These are phyloP conservation scores for Leishmania braziliensis DNA, from an alignment of 208 protist genomes.

Conservation along the genomic window DNA sequence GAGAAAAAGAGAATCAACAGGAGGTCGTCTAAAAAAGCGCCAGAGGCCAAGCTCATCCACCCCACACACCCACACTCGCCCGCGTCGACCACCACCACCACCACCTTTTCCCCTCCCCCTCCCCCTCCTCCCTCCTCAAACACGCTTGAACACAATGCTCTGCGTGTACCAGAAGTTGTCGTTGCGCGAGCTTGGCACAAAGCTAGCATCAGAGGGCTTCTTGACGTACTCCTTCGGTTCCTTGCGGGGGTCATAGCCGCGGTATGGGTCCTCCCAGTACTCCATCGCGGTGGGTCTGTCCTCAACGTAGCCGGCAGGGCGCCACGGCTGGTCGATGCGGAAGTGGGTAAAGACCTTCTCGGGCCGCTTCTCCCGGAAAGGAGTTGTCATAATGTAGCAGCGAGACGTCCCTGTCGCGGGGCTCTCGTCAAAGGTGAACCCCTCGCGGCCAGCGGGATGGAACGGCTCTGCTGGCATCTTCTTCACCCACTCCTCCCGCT, in stretches of 20 bases:
- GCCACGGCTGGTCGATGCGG: slow-evolving; percentile 65
- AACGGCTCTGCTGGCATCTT: slow-evolving; percentile 80
- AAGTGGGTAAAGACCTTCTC: slow-evolving; percentile 54
- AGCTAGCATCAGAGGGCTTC: slow-evolving; percentile 66
- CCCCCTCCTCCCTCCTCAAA: slow-evolving; percentile 32
- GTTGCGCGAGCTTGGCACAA: slow-evolving; percentile 56
- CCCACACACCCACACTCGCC: neutral
- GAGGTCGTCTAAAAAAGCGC: neutral
- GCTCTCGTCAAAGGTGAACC: slow-evolving; percentile 89
- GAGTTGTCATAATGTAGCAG: slow-evolving; percentile 84
- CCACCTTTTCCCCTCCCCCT: slow-evolving; percentile 2
- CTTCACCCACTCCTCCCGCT: slow-evolving; percentile 51
- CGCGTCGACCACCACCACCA: neutral
- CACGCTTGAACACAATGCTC: slow-evolving; percentile 86
- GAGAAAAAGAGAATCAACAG: neutral
- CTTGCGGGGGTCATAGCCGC: slow-evolving; percentile 77
- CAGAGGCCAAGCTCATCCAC: neutral
- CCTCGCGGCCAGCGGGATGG: slow-evolving; percentile 57
- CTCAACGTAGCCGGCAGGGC: slow-evolving; percentile 76
- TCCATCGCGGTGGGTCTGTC: slow-evolving; percentile 69
- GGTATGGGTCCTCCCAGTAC: slow-evolving; percentile 90
- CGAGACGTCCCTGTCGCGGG: slow-evolving; percentile 59
- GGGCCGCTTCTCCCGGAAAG: slow-evolving; percentile 62
- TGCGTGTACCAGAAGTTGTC: slow-evolving; percentile 90
- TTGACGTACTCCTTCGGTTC: slow-evolving; percentile 78